phyloP scores from a whole-genome alignment of 768 basidiomycete genomes.

The Pilatotrama ljubarskyi region DNA sequence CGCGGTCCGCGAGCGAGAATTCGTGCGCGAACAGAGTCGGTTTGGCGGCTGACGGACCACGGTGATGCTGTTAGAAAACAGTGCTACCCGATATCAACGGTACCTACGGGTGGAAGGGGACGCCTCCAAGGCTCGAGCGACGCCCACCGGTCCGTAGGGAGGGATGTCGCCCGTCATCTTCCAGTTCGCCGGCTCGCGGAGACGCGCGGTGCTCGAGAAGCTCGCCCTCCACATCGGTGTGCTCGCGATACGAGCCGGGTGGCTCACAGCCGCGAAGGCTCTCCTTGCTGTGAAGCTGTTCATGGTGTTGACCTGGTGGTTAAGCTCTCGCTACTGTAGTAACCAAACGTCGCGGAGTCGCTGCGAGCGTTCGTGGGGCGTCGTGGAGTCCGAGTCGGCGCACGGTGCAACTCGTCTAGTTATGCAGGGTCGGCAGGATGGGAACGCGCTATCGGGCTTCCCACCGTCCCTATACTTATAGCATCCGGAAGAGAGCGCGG shows the following conservation, averaged over 20 bases:
- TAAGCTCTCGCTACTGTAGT: not conserved
- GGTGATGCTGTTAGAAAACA: not conserved
- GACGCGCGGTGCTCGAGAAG: constrained; percentile 18
- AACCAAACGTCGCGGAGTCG: not conserved
- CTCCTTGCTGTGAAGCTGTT: not conserved
- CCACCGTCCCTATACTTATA: constrained; percentile 1
- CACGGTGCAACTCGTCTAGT: not conserved
- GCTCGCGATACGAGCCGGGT: not conserved
- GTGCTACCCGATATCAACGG: constrained; percentile 35
- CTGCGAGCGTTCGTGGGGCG: too few species aligned
- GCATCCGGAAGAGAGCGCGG: not conserved
- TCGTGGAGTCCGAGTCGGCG: too few species aligned
- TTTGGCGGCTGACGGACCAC: constrained; percentile 21
- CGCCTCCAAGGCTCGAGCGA: constrained; percentile 51
- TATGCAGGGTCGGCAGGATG: not conserved
- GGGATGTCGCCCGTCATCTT: constrained; percentile 41
- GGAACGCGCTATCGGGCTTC: not conserved
- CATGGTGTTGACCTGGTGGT: not conserved
- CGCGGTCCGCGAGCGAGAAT: constrained; percentile 35
- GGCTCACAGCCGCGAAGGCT: not conserved
- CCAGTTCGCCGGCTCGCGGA: constrained; percentile 10
- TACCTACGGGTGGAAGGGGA: constrained; percentile 57
- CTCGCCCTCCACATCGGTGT: constrained; percentile 9
- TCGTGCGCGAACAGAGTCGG: constrained; percentile 30
- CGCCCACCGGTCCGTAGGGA: constrained; percentile 61